Evolutionary conservation across 2,329 filamentous ascomycete species (phyloP), one percentile per base, ranked within the genome.

Genomic region (Lomentospora prolificans): DNA sequence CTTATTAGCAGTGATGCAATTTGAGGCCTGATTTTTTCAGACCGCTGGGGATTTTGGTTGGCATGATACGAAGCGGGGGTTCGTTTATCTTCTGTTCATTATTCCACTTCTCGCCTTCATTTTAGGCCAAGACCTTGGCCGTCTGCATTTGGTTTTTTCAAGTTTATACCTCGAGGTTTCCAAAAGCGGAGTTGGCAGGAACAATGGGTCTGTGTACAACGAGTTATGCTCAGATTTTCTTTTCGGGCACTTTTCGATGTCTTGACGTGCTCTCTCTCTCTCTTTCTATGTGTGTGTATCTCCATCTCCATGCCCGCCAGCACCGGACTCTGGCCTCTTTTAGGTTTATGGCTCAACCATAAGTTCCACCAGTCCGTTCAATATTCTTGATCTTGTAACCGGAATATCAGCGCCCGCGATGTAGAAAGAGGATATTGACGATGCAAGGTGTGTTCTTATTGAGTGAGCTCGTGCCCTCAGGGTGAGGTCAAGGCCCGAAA

Each of bases 131-230:
- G 44, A 19, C 44, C 44, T 22, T 19, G 44, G 44, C 44, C 44
- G 44, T 48, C 44, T 48, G 44, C 44, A 48, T 48, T 48, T 48
- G 44, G 44, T 22, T 48, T 48, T 48, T 48, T 14, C 44, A n/a
- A 48, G 44, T 48, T 27, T 48, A 48, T 48, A 48, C 44, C 44
- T 48, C 22, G 22, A 22, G 44, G 44, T 48, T 41, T 48, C 44
- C 44, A 48, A 48, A 48, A 48, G 44, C 44, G 44, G 44, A 48
- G 44, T 48, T 48, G 44, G 44, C 44, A 48, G 44, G 44, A 22
- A 48, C 22, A 17, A 22, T 25, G 44, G 44, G 44, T 48, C 44
- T 48, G 22, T 48, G 44, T 48, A 48, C 44, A 48, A 48, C 36
- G 44, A 48, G 44, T 48, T 48, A 48, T 48, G 44, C 44, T 10